Base-by-base conservation (phyloP, 176 grass and related monocot genomes). In the Oryza brachyantha region DNA sequence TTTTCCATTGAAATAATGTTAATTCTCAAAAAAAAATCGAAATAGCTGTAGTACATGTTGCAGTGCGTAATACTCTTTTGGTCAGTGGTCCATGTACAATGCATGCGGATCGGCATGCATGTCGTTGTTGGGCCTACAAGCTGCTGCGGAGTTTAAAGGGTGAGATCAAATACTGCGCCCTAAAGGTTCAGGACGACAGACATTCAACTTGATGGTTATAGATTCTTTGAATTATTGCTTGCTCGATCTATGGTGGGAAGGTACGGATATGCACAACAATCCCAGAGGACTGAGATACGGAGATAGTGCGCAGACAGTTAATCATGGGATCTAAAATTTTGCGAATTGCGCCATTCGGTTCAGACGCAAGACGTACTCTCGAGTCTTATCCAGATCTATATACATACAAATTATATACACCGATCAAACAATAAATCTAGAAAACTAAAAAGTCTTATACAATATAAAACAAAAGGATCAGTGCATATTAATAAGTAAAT, bases 31-130 rank as follows among this genome's bases (percentile, higher is more conserved):
- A n/a, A n/a, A n/a, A n/a, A n/a, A n/a, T n/a, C n/a, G n/a, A n/a
- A n/a, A n/a, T n/a, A n/a, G n/a, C n/a, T n/a, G 61, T 58, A 17
- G 24, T 57, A 24, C 50, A 55, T n/a, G 50, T 55, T 55, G 17
- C 48, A 52, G 48, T 6, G n/a, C 48, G 52, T 57, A 57, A 8
- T 11, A 55, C 52, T 11, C 69, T 58, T 86, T 85, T 74, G 14
- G 37, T 46, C 28, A 74, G 50, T 86, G 70, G 70, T 80, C 84
- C 77, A 75, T 61, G 54, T 26, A 84, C 36, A 55, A 42, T 66
- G 37, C 36, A 86, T 86, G 17, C 29, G 46, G 16, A 17, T 21
- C 46, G 46, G 61, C 75, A 66, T 78, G 12, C 21, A 32, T n/a
- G 25, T 43, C n/a, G 21, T 78, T n/a, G n/a, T 66, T 17, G 29